Percentiles rank a stretch among this genome's conserved stretches.
These are phyloP conservation scores for Silene noctiflora DNA, from an alignment of 179 eudicot species.

Conservation along the genomic window DNA sequence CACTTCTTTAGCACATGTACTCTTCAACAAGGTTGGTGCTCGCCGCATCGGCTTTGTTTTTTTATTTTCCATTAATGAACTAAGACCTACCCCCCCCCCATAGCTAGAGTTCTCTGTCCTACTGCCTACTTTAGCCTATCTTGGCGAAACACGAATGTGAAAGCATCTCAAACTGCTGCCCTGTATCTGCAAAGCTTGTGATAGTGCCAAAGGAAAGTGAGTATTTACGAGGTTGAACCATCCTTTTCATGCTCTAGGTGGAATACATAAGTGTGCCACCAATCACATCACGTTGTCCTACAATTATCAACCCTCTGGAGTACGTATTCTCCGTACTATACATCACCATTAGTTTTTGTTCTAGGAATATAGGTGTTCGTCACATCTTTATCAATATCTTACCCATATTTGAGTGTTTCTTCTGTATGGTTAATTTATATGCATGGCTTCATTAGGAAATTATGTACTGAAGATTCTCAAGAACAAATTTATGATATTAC, in stretches of 20 bases:
- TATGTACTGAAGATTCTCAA: background rate
- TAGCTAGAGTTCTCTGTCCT: slow-evolving; percentile 19
- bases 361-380: background rate
- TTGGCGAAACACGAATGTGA: slow-evolving; percentile 25
- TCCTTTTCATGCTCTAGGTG: slow-evolving; percentile 20
- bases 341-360: slow-evolving; percentile 8
- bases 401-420: background rate
- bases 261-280: slow-evolving; percentile 30
- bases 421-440: background rate
- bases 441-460: slow-evolving; percentile 12
- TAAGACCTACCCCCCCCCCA: slow-evolving; percentile 18
- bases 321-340: slow-evolving; percentile 18
- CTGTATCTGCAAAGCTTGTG: slow-evolving; percentile 22
- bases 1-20: slow-evolving; percentile 26
- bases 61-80: slow-evolving; percentile 7
- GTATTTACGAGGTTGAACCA: slow-evolving; percentile 5
- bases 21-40: slow-evolving; percentile 34
- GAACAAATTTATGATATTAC: background rate
- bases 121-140: slow-evolving; percentile 21
- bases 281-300: slow-evolving; percentile 26
- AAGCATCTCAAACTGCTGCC: slow-evolving; percentile 29
- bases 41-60: slow-evolving; percentile 33
- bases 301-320: slow-evolving; percentile 3
- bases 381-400: slow-evolving; percentile 3
- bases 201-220: slow-evolving; percentile 27